phyloP scores from a whole-genome alignment of 2,329 filamentous ascomycete genomes.

The Pseudopyrenochaeta lycopersici region DNA sequence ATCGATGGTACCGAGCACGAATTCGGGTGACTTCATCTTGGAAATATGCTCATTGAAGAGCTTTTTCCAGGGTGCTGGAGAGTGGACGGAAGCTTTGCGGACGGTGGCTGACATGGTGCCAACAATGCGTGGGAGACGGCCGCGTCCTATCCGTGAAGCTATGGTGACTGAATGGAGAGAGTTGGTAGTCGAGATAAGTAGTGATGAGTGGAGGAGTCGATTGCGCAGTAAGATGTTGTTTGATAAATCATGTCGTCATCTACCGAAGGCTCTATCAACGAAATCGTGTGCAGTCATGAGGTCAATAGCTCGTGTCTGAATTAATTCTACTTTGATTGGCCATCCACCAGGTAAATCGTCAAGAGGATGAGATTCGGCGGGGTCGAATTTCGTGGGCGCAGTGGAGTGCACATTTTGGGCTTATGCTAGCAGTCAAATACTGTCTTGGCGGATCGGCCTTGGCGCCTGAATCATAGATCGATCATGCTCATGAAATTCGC shows the following conservation, averaged over 20 bases:
- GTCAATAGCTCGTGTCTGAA: not conserved
- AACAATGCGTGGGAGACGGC: conserved; percentile 53
- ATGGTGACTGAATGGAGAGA: conserved; percentile 42
- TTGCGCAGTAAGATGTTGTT: conserved; percentile 2
- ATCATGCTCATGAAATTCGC: too few relatives aligned
- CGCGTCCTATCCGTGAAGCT: conserved; percentile 46
- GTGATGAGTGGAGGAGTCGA: not conserved
- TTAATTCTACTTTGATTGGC: not conserved
- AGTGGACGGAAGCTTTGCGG: conserved; percentile 43
- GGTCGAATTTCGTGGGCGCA: too few relatives aligned
- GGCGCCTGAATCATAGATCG: too few relatives aligned
- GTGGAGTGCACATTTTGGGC: too few relatives aligned
- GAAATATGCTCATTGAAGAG: conserved; percentile 60
- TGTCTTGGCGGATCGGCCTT: too few relatives aligned
- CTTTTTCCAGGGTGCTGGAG: conserved; percentile 61
- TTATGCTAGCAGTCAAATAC: too few relatives aligned
- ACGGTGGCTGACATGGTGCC: conserved; percentile 59
- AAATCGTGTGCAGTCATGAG: conserved; percentile 15
- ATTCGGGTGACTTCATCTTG: conserved; percentile 59
- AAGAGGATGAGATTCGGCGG: not conserved
- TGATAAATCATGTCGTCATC: conserved; percentile 29
- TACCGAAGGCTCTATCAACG: conserved; percentile 12
- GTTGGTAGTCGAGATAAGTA: not conserved
- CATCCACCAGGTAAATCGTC: too few relatives aligned
- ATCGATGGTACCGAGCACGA: conserved; percentile 61